Base-by-base conservation (phyloP, 805 yeast species). In the Debaryomyces maramus region DNA sequence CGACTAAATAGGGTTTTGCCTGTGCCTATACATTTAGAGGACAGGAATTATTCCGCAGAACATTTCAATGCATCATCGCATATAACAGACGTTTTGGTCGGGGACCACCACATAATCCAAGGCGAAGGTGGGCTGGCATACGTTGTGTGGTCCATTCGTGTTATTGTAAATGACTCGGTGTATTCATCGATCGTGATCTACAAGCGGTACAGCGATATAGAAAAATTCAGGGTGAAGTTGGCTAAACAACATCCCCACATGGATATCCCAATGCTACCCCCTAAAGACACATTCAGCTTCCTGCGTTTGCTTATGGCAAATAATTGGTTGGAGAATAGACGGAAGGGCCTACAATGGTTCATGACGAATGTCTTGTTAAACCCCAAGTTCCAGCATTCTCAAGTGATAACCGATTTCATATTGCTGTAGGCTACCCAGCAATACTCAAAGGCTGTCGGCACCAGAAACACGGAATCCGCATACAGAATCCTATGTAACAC, bases 121-220 rank as follows among this genome's bases (percentile, higher is more conserved):
- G 75, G 74, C 8, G 70, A 67, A 20, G 55, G 56, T 5, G 70
- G 72, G 1, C 52, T 47, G 32, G 50, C 65, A 36, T 70, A 67
- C 47, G 56, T 61, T 14, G 71, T 61, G 17, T 70, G 75, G 75
- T 38, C 63, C 3, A 59, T 70, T 8, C 58, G 61, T 33, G 57
- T 70, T 5, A 61, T 65, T 3, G 48, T 70, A 16, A 60, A 69
- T 38, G 71, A 66, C 34, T 60, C 66, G 5, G 48, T 52, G 19
- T 61, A 61, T 44, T 62, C 75, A 3, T 65, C 64, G 43, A 69
- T 84, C 14, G 55, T 62, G 32, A 51, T 79, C 3, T 75, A 78
- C 53, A 78, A 76, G 54, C 57, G 96, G 27, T 87, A 83, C 58
- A 74, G 79, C 24, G 91, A 86, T 32, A 76, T 87, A 44, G 81